Conservation (phyloP, 2,329 filamentous ascomycete species). For the Cytospora leucostoma region DNA sequence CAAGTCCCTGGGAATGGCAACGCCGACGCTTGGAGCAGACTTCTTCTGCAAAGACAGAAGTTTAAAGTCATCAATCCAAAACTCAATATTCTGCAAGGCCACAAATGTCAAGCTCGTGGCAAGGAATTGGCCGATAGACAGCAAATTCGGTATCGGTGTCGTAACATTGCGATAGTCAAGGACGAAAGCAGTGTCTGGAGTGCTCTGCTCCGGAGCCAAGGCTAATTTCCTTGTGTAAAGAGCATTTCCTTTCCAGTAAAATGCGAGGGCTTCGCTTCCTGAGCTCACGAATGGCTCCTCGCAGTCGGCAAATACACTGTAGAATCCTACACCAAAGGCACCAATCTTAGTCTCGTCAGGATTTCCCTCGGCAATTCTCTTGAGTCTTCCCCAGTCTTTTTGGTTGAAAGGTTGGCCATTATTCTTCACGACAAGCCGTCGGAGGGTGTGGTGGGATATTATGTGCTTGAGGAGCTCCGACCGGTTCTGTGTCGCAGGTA, state of each 20-base stretch:
- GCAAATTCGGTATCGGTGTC: slow-evolving; percentile 80
- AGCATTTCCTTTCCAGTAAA: slow-evolving; percentile 99
- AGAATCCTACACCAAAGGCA: slow-evolving; percentile 97
- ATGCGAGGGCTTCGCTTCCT: slow-evolving; percentile 90
- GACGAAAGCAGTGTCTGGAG: slow-evolving; percentile 82
- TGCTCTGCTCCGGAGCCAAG: slow-evolving; percentile 66
- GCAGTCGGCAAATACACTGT: slow-evolving; percentile 97
- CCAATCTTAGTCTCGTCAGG: slow-evolving; percentile 99
- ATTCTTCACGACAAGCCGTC: slow-evolving; percentile 87
- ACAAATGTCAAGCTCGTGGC: slow-evolving; percentile 97
- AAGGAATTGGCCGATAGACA: slow-evolving; percentile 87
- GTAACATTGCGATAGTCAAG: slow-evolving; percentile 90
- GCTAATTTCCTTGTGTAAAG: slow-evolving; percentile 87
- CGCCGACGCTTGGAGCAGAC: slow-evolving; percentile 71
- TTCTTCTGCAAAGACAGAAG: slow-evolving; percentile 82
- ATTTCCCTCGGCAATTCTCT: slow-evolving; percentile 98
- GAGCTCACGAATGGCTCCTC: slow-evolving; percentile 97
- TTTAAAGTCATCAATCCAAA: slow-evolving; percentile 87
- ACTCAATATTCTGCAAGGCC: slow-evolving; percentile 80
- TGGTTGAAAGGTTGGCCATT: slow-evolving; percentile 85
- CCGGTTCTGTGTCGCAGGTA: slow-evolving; percentile 63
- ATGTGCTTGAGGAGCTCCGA: slow-evolving; percentile 79
- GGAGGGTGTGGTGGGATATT: slow-evolving; percentile 81
- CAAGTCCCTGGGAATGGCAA: slow-evolving; percentile 76
- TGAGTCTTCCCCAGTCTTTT: slow-evolving; percentile 90